A percentile compares a stretch with the other conserved stretches of the same genome.
Conservation (phyloP, 2,329 filamentous ascomycete species). For the Phialophora tarda region DNA sequence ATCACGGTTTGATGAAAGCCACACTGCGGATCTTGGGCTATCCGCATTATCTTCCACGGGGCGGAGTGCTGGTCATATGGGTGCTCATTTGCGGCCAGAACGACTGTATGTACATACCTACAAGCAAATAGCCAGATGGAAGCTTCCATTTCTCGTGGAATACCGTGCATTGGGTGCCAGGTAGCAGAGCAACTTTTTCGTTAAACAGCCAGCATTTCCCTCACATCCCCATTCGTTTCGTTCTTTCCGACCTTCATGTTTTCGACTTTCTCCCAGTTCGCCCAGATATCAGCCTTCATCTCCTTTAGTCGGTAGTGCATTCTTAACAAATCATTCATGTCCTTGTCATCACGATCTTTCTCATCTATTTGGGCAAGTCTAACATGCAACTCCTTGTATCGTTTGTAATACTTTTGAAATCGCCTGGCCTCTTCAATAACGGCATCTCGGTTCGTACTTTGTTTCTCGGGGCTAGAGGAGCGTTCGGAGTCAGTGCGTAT, state of each 20-base stretch:
- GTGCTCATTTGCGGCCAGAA: neutral
- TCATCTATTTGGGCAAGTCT: conserved; percentile 48
- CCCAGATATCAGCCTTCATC: conserved; percentile 41
- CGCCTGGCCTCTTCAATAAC: conserved; percentile 47
- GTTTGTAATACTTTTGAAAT: conserved; percentile 65
- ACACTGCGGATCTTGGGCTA: neutral
- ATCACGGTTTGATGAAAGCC: neutral
- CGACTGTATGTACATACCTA: neutral
- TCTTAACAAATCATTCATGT: conserved; percentile 56
- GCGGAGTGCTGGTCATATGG: too few relatives aligned
- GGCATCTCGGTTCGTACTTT: conserved; percentile 49
- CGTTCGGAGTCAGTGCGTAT: conserved; percentile 31
- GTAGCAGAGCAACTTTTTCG: neutral
- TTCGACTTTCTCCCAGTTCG: conserved; percentile 38
- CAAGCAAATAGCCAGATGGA: neutral
- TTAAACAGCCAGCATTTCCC: conserved; percentile 30
- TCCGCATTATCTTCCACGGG: neutral
- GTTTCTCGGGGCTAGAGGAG: conserved; percentile 42
- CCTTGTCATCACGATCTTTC: conserved; percentile 55
- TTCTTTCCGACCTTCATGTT: conserved; percentile 23
- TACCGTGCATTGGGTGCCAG: neutral
- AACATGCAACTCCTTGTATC: conserved; percentile 63
- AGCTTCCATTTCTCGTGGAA: neutral
- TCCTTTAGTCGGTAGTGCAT: conserved; percentile 41
- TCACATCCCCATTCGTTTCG: conserved; percentile 18